These are phyloP conservation scores for Stenocarpella maydis DNA, from an alignment of 2,329 filamentous ascomycete species.

Conservation along the genomic window DNA sequence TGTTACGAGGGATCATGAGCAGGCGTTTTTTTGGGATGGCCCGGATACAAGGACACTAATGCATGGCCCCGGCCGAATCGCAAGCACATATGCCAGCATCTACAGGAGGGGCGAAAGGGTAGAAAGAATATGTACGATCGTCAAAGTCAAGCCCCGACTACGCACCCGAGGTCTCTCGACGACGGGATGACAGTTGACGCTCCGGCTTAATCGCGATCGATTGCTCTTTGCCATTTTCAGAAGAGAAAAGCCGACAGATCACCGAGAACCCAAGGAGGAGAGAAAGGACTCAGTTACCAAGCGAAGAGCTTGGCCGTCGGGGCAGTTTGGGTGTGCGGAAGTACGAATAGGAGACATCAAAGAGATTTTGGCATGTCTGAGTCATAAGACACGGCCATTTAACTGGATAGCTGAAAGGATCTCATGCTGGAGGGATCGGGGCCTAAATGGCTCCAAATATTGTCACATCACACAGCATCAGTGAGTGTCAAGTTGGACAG, in stretches of 20 bases:
- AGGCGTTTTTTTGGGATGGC: neutral
- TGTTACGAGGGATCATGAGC: neutral
- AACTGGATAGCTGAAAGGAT: neutral
- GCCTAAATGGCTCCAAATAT: neutral
- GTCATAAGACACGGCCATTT: neutral
- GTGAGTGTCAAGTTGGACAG: neutral
- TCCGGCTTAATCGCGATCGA: constrained; percentile 99
- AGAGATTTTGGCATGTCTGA: neutral
- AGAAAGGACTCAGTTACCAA: constrained; percentile 69
- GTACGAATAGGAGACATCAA: neutral
- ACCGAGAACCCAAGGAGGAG: constrained; percentile 79
- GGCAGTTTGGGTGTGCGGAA: constrained; percentile 48
- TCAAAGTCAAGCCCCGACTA: constrained; percentile 97
- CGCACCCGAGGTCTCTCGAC: constrained; percentile 81
- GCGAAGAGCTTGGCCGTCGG: constrained; percentile 62
- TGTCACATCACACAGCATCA: neutral
- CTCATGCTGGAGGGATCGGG: neutral
- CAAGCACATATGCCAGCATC: neutral
- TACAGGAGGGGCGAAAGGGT: constrained; percentile 25
- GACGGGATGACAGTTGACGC: constrained; percentile 83
- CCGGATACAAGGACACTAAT: neutral
- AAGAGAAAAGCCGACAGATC: constrained; percentile 66
- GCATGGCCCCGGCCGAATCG: neutral
- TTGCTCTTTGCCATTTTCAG: constrained; percentile 74
- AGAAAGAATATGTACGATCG: constrained; percentile 75